phyloP scores from a whole-genome alignment of 768 basidiomycete genomes.

The Trametes maxima region DNA sequence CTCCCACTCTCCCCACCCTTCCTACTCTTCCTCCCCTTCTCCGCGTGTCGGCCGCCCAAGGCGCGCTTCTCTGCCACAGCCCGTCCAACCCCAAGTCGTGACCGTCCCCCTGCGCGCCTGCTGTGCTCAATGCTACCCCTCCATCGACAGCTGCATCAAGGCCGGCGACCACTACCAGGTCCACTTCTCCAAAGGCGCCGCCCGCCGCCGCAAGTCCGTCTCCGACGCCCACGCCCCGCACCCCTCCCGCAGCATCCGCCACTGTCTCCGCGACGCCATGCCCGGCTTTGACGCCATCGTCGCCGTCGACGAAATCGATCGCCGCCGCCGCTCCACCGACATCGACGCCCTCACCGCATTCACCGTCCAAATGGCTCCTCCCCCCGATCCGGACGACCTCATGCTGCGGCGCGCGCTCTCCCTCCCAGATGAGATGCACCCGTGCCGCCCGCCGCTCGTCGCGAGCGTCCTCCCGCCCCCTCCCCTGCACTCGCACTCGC shows the following conservation, averaged over 20 bases:
- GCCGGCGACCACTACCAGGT: constrained; percentile 64
- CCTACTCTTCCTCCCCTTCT: constrained; percentile 18
- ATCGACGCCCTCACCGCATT: constrained; percentile 15
- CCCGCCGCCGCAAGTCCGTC: constrained; percentile 50
- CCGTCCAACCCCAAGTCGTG: constrained; percentile 34
- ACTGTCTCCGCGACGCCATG: constrained; percentile 25
- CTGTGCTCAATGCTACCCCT: constrained; percentile 61
- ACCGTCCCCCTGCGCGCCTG: constrained; percentile 75
- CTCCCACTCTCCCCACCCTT: constrained; percentile 10
- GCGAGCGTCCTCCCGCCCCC: no score
- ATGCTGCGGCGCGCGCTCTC: constrained; percentile 19
- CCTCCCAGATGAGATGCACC: constrained; percentile 9
- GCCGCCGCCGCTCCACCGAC: constrained; percentile 45
- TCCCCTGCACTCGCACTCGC: constrained; percentile 1
- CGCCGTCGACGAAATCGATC: constrained; percentile 68
- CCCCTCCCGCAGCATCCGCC: constrained; percentile 20
- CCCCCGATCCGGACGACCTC: background rate
- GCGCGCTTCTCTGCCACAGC: constrained; percentile 19
- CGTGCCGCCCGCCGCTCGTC: background rate
- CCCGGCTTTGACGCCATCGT: constrained; percentile 37
- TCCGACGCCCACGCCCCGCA: constrained; percentile 20
- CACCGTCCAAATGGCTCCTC: background rate
- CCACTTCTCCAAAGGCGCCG: constrained; percentile 64
- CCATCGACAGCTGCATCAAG: constrained; percentile 57
- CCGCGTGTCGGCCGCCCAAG: constrained; percentile 22